Base-by-base conservation (phyloP, 163 green algal genomes). In the Prototheca cutis region DNA sequence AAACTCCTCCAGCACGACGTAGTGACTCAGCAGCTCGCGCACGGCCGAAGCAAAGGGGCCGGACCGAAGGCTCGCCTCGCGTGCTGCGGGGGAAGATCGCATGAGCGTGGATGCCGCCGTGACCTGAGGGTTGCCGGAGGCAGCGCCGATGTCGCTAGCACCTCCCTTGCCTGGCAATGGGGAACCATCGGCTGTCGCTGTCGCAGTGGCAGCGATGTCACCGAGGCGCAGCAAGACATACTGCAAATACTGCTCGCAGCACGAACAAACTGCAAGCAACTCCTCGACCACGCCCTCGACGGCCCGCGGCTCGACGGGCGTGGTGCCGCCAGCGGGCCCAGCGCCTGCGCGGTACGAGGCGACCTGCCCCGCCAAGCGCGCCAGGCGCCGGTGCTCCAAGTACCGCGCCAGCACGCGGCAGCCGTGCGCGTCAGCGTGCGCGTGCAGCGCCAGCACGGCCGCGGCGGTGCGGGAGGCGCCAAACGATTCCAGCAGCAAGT, bases 1-100 rank as follows among this genome's bases (percentile, higher is more conserved):
- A 51, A 85, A 87, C 67, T 97, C 89, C 77, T 98, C 90, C 67
- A 97, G 77, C 25, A 69, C 65, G 48, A 95, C 77, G 74, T 95
- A 97, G 70, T 88, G 84, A 2, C 71, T 73, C 21, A 88, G 66
- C 61, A 97, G 73, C 75, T 97, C 88, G 2, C 82, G 67, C 53
- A 94, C 68, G 0, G 71, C 63, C 19, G 55, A 25, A 10, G 49
- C 49, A 15, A 97, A 88, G 28, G 56, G 39, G 25, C 87, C 78
- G 36, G 48, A 49, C 19, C 72, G 66, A 39, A 86, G 13, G 21
- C 21, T 17, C 25, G 49, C 27, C 49, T 56, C 49, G 3, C 27
- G 49, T 27, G 10, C 1, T 13, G 10, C 49, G n/a, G n/a, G n/a
- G n/a, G n/a, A n/a, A n/a, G n/a, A n/a, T n/a, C n/a, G n/a, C n/a